A percentile compares a stretch with the other conserved stretches of the same genome.
Evolutionary conservation across 1,139 yeast species (phyloP).

Genomic region (Saccharomyces hybrid): DNA sequence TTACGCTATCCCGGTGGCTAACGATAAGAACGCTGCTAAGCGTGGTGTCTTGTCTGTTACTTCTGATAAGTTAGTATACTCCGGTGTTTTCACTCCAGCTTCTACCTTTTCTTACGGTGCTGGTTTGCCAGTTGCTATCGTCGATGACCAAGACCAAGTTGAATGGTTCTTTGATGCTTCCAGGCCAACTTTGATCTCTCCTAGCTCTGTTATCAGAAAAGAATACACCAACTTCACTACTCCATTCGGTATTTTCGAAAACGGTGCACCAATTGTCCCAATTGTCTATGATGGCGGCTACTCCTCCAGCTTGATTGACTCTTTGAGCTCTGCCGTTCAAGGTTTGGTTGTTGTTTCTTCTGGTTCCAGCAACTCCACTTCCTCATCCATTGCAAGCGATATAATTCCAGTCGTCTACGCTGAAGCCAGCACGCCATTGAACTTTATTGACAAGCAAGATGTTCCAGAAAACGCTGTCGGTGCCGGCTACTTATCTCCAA

Average conservation of each 20-base stretch:
- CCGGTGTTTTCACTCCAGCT: slow-evolving; percentile 26
- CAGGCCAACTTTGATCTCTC: slow-evolving; percentile 16
- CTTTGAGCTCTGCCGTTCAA: slow-evolving; percentile 15
- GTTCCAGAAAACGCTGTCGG: slow-evolving; percentile 25
- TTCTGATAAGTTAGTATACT: slow-evolving; percentile 20
- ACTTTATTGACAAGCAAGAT: slow-evolving; percentile 14
- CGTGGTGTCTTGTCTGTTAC: slow-evolving; percentile 27
- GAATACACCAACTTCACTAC: slow-evolving; percentile 20
- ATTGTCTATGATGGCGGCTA: slow-evolving; percentile 25
- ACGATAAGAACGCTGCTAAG: slow-evolving; percentile 14
- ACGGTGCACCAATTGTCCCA: slow-evolving; percentile 21
- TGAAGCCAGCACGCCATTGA: slow-evolving; percentile 13
- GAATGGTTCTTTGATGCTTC: slow-evolving; percentile 25
- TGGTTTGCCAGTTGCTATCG: slow-evolving; percentile 21
- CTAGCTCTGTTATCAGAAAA: slow-evolving; percentile 19
- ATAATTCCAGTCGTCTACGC: slow-evolving; percentile 24
- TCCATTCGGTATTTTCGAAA: slow-evolving; percentile 3
- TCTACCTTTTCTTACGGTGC: slow-evolving; percentile 13
- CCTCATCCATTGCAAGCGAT: slow-evolving; percentile 12
- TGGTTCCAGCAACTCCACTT: slow-evolving; percentile 18
- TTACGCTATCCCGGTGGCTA: slow-evolving; percentile 24
- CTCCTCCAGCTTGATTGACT: slow-evolving; percentile 13
- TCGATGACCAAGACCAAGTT: slow-evolving; percentile 11
- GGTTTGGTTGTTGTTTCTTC: slow-evolving; percentile 27
- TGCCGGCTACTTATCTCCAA: slow-evolving; percentile 29